These are phyloP conservation scores for Apiotrichum gracile DNA, from an alignment of 1,284 basidiomycete genomes.

Conservation along the genomic window DNA sequence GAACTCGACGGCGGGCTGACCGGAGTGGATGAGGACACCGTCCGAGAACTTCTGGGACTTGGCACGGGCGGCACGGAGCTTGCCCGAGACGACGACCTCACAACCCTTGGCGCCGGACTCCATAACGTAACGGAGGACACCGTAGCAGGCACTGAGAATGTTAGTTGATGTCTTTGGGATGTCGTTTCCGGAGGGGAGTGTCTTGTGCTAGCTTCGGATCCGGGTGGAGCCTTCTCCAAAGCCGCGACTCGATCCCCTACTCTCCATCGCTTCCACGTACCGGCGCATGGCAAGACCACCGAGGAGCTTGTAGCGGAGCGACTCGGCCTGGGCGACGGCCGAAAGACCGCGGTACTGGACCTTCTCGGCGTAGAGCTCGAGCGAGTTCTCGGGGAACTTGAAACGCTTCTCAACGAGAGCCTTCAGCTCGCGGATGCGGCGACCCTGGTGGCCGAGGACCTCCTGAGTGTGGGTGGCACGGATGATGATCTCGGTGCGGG, in stretches of 20 bases:
- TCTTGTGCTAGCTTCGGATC: background rate
- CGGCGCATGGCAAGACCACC: conserved; percentile 98
- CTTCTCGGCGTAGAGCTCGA: conserved; percentile 99
- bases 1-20: conserved; percentile 94
- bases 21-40: conserved; percentile 99
- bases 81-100: conserved; percentile 99
- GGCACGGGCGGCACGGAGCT: conserved; percentile 98
- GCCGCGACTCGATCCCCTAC: background rate
- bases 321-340: conserved; percentile 98
- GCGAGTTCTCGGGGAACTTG: conserved; percentile 98
- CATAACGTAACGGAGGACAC: conserved; percentile 99
- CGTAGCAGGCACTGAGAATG: conserved; percentile 85
- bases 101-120: conserved; percentile 99
- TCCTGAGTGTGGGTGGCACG: conserved; percentile 99
- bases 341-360: conserved; percentile 98
- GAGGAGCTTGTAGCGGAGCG: conserved; percentile 96
- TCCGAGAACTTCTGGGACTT: conserved; percentile 99
- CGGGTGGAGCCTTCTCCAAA: background rate
- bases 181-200: background rate
- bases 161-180: background rate
- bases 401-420: conserved; percentile 98
- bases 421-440: conserved; percentile 98
- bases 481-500: conserved; percentile 99
- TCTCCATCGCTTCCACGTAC: conserved; percentile 50
- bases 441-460: conserved; percentile 98